Evolutionary conservation across 2,329 filamentous ascomycete genomes (phyloP), one percentile per base, ranked within the genome.

Genomic region (Fusarium paranaense): DNA sequence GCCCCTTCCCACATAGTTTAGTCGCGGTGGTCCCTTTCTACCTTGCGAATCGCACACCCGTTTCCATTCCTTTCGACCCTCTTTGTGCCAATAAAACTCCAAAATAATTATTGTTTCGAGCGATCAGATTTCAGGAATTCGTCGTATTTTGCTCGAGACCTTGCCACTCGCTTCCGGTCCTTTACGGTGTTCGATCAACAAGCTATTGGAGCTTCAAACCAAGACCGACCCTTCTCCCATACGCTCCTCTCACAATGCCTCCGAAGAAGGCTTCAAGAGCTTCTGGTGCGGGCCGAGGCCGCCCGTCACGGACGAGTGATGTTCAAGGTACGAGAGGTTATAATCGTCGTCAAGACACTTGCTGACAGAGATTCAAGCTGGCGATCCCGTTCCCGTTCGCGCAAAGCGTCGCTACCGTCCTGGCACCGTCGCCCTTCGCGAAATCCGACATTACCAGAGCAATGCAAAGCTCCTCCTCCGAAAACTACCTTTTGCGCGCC

Each of bases 361-460:
- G 73, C 82, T 80, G 62, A 68, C 70, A 22, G 14, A 27, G n/a
- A 32, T 16, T 65, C 40, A 70, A 95, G 93, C 93, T 77, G 93
- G 93, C 69, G 93, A 95, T 78, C 93, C 93, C 33, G 85, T 94
- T 54, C 93, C 93, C 2, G 86, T 88, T 67, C 85, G 84, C 67
- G 87, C 88, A 74, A 90, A 88, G 74, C 89, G 89, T 73, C 89
- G 93, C 75, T 95, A 94, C 80, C 89, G 87, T 66, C 93, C 93
- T 2, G 95, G 95, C 80, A 98, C 95, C 50, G 89, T 94, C 76
- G 96, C 97, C 63, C 89, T 98, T 64, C 93, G 93, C 84, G 96
- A 98, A 86, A 98, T 98, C 83, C 90, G 95, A 82, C 91, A 90
- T 79, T 97, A 97, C 83, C 97, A 98, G 85, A 93, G 92, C 83